Base-by-base conservation (phyloP, 2,329 filamentous ascomycete genomes). In the Sporothrix pseudoabietina region DNA sequence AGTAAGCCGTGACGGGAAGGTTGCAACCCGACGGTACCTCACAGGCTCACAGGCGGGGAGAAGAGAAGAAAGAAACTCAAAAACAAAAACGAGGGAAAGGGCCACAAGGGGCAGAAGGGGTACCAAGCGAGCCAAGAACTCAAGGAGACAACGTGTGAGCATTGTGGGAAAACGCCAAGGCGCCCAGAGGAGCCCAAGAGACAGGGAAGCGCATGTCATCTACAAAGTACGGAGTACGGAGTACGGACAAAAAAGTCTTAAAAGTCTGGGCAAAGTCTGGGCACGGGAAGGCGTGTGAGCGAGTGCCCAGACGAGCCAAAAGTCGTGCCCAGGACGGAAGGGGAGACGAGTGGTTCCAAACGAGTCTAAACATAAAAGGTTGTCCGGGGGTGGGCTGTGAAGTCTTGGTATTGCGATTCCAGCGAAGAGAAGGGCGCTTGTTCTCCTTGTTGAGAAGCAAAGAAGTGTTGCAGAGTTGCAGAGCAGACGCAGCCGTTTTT, bases 351-450 rank as follows among this genome's bases (percentile, higher is more conserved):
- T 41, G 12, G 16, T 55, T 55, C 39, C 22, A 30, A 66, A 52
- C 14, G 63, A 12, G 44, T 35, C 65, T 35, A 68, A 68, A 26
- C 26, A 26, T 26, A 26, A 26, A 26, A 52, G 26, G 47, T 19
- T 52, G 61, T 66, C 61, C 41, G 41, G 47, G 66, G 49, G 66
- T 69, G 66, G 66, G 65, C 66, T 69, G 66, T 55, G 66, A 69
- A 69, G 47, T 69, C 66, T 69, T 69, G 66, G 47, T 69, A 68
- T 68, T 68, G 44, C 44, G 44, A 52, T 52, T 66, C 41, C 4
- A 61, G 44, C 41, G 22, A 26, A 68, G 26, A 4, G 66, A 41
- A 19, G 47, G 61, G 10, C 44, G 44, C 44, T 49, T 49, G 14
- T 49, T 19, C 44, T 49, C 14, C 44, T 49, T 49, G 44, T 49